Base-by-base conservation (phyloP, 441 rosid genomes). In the Bruguiera hainesii region DNA sequence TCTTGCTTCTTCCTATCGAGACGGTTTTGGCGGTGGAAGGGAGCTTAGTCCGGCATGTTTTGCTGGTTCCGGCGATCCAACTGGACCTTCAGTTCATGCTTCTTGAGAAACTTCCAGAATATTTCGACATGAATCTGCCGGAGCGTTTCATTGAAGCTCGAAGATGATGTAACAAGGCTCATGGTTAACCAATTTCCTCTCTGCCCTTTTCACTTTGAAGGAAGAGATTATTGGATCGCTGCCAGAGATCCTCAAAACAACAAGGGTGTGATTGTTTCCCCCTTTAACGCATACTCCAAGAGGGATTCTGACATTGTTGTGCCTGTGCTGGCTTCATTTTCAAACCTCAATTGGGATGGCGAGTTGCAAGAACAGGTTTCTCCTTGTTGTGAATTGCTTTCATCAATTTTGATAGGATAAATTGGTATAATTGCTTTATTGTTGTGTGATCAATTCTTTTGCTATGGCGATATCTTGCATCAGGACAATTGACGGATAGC, bases 71-170 rank as follows among this genome's bases (percentile, higher is more conserved):
- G 33, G 69, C 84, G 0, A 84, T 91, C 48, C 98, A 91, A 75
- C 71, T 80, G 46, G 91, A 91, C 66, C 65, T 91, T 37, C 90
- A 85, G 77, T 78, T 68, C 68, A 69, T 84, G 79, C 82, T 91
- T 30, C 91, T 91, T 1, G 91, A 87, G 85, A 91, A 88, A 64
- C 88, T 89, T 75, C 96, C 95, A 0, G 98, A 89, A 68, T 83
- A 79, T 70, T 91, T 91, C 42, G 83, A 82, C 33, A 31, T 61
- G 0, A 73, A 73, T 72, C 28, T 75, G 48, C 48, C 5, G 48
- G 48, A 13, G 18, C 16, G 5, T 11, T 42, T 3, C 78, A 8
- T 49, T 78, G 46, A 11, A 13, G 48, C 18, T 42, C 1, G 85
- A 84, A 62, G 87, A 89, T 5, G 98, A 91, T 70, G 80, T 83